These are phyloP conservation scores for Pythium phragmiticola DNA, from an alignment of 352 stramenopile species.

Conservation along the genomic window DNA sequence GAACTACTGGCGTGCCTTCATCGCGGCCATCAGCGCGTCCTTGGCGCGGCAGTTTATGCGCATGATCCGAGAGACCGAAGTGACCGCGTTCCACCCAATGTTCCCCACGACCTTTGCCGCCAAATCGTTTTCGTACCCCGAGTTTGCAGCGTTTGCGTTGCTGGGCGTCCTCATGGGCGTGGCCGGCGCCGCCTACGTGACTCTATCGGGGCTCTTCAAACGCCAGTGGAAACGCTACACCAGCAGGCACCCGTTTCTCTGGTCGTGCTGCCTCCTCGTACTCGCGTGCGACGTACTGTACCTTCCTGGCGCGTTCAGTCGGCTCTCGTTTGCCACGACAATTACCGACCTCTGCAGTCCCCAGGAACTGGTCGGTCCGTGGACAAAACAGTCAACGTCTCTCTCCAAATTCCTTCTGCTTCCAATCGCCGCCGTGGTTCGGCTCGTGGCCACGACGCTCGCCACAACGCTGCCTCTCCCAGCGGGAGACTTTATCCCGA, in stretches of 20 bases:
- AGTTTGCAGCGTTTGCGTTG: conserved; percentile 49
- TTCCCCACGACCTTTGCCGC: conserved; percentile 44
- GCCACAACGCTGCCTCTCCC: conserved; percentile 57
- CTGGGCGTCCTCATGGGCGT: conserved; percentile 51
- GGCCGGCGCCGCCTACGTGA: conserved; percentile 48
- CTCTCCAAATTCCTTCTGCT: conserved; percentile 36
- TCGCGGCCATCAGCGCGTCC: conserved; percentile 54
- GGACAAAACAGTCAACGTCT: conserved; percentile 30
- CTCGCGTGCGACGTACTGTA: conserved; percentile 39
- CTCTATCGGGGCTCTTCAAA: conserved; percentile 38
- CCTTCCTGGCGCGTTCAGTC: conserved; percentile 39
- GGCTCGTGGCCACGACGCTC: conserved; percentile 40
- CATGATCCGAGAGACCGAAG: conserved; percentile 39
- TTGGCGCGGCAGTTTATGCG: conserved; percentile 43
- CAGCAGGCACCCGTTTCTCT: conserved; percentile 26
- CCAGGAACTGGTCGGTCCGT: conserved; percentile 25
- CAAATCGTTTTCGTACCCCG: conserved; percentile 45
- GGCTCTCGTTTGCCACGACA: conserved; percentile 31
- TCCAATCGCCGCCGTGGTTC: conserved; percentile 33
- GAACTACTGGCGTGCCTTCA: conserved; percentile 74
- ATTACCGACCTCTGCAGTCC: conserved; percentile 36
- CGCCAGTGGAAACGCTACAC: conserved; percentile 36
- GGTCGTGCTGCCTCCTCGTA: conserved; percentile 33
- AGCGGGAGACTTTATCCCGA: conserved; percentile 61
- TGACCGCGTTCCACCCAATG: conserved; percentile 46